phyloP scores from a whole-genome alignment of 768 basidiomycete species.

The Naganishia friedmannii region DNA sequence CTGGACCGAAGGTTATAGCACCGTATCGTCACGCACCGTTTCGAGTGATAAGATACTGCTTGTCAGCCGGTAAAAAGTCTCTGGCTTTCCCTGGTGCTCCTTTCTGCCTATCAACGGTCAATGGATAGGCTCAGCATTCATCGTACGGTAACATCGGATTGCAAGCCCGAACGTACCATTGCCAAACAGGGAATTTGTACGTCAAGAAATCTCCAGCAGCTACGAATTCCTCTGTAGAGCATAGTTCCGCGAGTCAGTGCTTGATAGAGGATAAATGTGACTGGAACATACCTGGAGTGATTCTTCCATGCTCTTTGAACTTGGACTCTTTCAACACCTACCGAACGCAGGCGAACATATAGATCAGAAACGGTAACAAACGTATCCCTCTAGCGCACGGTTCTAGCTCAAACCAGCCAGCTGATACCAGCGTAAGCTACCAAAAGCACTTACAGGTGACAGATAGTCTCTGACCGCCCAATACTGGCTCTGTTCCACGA shows the following conservation, averaged over 20 bases:
- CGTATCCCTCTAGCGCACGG: neutral
- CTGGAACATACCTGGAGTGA: conserved; percentile 67
- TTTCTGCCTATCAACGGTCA: conserved; percentile 66
- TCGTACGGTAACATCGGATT: neutral
- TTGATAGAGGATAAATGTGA: conserved; percentile 50
- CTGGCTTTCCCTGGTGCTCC: conserved; percentile 80
- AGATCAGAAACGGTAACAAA: neutral
- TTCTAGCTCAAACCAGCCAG: conserved; percentile 3
- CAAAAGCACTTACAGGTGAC: conserved; percentile 53
- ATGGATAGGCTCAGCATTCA: neutral
- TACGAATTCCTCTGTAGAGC: conserved; percentile 83
- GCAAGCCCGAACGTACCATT: conserved; percentile 64
- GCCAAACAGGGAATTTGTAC: conserved; percentile 99
- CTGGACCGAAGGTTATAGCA: neutral
- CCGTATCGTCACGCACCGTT: conserved; percentile 56
- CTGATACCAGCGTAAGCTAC: conserved; percentile 13
- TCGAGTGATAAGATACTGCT: conserved; percentile 92
- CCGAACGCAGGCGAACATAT: neutral
- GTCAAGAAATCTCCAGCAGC: conserved; percentile 94
- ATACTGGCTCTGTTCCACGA: conserved; percentile 69
- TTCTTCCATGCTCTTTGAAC: conserved; percentile 96
- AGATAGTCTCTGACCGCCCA: conserved; percentile 94
- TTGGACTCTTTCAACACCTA: conserved; percentile 97
- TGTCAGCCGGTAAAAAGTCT: conserved; percentile 90
- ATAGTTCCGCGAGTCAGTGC: conserved; percentile 7